These are phyloP conservation scores for Hanseniaspora valbyensis DNA, from an alignment of 805 yeast genomes.

Conservation along the genomic window DNA sequence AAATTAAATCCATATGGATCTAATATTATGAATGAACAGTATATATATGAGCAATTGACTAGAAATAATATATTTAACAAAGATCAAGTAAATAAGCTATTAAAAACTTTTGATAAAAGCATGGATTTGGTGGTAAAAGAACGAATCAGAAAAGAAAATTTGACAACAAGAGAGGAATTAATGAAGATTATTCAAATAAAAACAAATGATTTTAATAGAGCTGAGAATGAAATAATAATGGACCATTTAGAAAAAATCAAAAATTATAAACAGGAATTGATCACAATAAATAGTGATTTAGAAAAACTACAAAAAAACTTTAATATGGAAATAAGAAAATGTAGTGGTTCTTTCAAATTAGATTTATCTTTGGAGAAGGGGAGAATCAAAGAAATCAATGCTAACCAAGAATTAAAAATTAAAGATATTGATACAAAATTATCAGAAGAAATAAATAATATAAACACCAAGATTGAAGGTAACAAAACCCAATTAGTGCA, in stretches of 20 bases:
- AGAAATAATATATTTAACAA: slow-evolving; percentile 60
- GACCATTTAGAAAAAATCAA: slow-evolving; percentile 80
- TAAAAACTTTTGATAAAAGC: slow-evolving; percentile 42
- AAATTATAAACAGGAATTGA: slow-evolving; percentile 75
- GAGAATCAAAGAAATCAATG: slow-evolving; percentile 84
- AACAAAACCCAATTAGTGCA: slow-evolving; percentile 96
- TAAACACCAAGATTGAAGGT: slow-evolving; percentile 88
- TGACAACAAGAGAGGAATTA: slow-evolving; percentile 77
- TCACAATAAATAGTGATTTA: slow-evolving; percentile 66
- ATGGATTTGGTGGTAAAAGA: slow-evolving; percentile 2
- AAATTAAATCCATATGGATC: background rate
- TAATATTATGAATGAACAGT: slow-evolving; percentile 7
- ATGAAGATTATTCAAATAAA: slow-evolving; percentile 86
- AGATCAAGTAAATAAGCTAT: slow-evolving; percentile 71
- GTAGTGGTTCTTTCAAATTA: slow-evolving; percentile 78
- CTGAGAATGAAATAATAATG: slow-evolving; percentile 81
- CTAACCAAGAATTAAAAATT: slow-evolving; percentile 83
- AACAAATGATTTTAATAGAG: slow-evolving; percentile 89
- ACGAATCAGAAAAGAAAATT: slow-evolving; percentile 40
- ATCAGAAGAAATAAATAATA: slow-evolving; percentile 88
- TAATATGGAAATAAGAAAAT: slow-evolving; percentile 82
- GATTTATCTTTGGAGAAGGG: slow-evolving; percentile 93
- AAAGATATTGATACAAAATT: slow-evolving; percentile 91
- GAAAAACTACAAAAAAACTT: slow-evolving; percentile 76
- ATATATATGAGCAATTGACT: slow-evolving; percentile 30